Evolutionary conservation across 106 monocot species (phyloP).

Genomic region (Vanilla planifolia): DNA sequence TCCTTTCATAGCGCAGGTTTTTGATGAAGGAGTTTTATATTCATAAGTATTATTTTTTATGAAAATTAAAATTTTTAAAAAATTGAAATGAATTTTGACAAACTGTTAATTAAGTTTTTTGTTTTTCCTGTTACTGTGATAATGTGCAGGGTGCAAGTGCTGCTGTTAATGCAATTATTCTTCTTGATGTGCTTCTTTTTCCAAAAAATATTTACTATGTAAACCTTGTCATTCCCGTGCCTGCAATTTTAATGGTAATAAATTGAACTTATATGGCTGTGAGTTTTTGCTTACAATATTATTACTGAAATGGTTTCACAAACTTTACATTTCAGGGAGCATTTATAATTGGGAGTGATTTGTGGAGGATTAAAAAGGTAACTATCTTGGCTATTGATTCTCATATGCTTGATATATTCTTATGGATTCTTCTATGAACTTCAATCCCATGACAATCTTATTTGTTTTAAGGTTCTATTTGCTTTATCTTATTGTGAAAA

Average conservation of each 20-base stretch:
- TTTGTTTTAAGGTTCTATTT: too few relatives aligned
- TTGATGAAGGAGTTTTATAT: too few relatives aligned
- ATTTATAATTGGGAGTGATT: slow-evolving; percentile 46
- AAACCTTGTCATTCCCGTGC: slow-evolving; percentile 74
- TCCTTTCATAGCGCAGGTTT: too few relatives aligned
- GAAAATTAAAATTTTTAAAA: too few relatives aligned
- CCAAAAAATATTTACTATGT: slow-evolving; percentile 63
- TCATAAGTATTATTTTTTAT: too few relatives aligned
- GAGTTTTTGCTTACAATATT: not conserved
- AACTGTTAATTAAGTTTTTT: too few relatives aligned
- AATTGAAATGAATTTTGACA: too few relatives aligned
- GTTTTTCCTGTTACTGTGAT: too few relatives aligned
- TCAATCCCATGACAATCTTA: too few relatives aligned
- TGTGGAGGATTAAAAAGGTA: slow-evolving; percentile 64
- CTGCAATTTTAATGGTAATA: slow-evolving; percentile 73
- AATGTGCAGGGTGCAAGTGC: slow-evolving; percentile 85
- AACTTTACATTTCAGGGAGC: slow-evolving; percentile 40
- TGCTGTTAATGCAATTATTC: slow-evolving; percentile 82
- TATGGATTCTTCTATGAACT: too few relatives aligned
- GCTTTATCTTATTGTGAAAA: too few relatives aligned
- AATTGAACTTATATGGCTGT: slow-evolving; percentile 10
- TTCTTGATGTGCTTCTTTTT: slow-evolving; percentile 80
- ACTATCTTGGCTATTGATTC: not conserved
- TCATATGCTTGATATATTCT: not conserved
- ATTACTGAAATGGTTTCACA: not conserved